A percentile compares a stretch with the other conserved stretches of the same genome.
phyloP scores from a whole-genome alignment of 2,329 filamentous ascomycete species.

The Biscogniauxia sp. region DNA sequence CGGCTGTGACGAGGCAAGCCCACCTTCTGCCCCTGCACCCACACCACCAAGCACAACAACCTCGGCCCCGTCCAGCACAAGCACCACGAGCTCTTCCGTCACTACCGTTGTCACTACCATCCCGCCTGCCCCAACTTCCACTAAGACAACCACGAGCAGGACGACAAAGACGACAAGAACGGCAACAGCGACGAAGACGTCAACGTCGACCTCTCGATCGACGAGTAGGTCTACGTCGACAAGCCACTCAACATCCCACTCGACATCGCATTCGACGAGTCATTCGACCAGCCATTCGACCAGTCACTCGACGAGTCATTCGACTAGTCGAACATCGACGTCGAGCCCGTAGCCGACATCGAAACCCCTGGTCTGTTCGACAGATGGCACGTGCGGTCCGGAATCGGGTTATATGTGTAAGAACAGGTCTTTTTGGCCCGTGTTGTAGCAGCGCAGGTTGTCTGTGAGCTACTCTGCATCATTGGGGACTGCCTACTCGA shows the following conservation, averaged over 20 bases:
- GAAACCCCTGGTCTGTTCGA: conserved; percentile 7
- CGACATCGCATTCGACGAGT: conserved; percentile 11
- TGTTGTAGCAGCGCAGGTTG: conserved; percentile 18
- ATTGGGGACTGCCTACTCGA: conserved; percentile 17
- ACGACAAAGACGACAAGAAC: conserved; percentile 10
- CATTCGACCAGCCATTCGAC: conserved; percentile 11
- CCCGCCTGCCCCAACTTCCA: conserved; percentile 12
- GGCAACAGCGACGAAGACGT: conserved; percentile 4
- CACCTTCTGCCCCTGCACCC: conserved; percentile 14
- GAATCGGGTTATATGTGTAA: conserved; percentile 18
- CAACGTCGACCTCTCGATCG: conserved; percentile 17
- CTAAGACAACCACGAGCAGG: conserved; percentile 18
- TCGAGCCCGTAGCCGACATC: conserved; percentile 8
- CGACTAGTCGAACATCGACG: conserved; percentile 8
- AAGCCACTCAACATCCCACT: conserved; percentile 7
- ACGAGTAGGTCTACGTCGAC: conserved; percentile 14
- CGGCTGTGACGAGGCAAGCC: conserved; percentile 19
- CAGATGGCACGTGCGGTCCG: conserved; percentile 22
- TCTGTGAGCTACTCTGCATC: conserved; percentile 19
- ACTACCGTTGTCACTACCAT: background rate
- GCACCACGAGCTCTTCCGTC: conserved; percentile 6
- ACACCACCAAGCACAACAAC: conserved; percentile 15
- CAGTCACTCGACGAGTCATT: conserved; percentile 10
- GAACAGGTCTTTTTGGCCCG: conserved; percentile 14
- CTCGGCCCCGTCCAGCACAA: conserved; percentile 10